A percentile compares a stretch with the other conserved stretches of the same genome.
These are phyloP conservation scores for Senna siamea DNA, from an alignment of 306 rosid species.

Conservation along the genomic window DNA sequence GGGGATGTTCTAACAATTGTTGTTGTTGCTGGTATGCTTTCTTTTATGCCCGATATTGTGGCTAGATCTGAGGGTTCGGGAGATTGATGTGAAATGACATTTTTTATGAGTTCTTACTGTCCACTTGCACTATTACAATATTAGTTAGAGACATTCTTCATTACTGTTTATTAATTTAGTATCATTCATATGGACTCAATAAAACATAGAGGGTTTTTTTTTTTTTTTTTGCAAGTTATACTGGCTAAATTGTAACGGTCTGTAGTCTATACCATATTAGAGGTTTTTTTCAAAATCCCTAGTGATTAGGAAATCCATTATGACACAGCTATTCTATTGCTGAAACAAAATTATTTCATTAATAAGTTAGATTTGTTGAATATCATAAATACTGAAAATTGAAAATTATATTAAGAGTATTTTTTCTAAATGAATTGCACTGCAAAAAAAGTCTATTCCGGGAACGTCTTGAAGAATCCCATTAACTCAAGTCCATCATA, in stretches of 20 bases:
- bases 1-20: slow-evolving; percentile 77
- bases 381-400: neutral
- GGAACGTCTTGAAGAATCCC: neutral
- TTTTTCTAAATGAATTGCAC: neutral
- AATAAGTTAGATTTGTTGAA: neutral
- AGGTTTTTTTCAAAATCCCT: neutral
- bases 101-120: neutral
- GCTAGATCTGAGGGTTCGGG: neutral
- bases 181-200: neutral
- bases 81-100: slow-evolving; percentile 15
- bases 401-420: neutral
- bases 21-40: slow-evolving; percentile 63
- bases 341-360: neutral
- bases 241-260: neutral
- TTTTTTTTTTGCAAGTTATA: neutral
- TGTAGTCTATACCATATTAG: neutral
- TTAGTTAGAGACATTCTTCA: neutral
- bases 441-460: neutral
- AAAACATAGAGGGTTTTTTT: neutral
- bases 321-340: neutral
- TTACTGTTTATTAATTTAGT: neutral
- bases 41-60: slow-evolving; percentile 22
- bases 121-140: neutral
- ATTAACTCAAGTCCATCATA: neutral
- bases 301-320: neutral